These are phyloP conservation scores for Oxytropis ochrocephala DNA, from an alignment of 306 rosid genomes.

Conservation along the genomic window DNA sequence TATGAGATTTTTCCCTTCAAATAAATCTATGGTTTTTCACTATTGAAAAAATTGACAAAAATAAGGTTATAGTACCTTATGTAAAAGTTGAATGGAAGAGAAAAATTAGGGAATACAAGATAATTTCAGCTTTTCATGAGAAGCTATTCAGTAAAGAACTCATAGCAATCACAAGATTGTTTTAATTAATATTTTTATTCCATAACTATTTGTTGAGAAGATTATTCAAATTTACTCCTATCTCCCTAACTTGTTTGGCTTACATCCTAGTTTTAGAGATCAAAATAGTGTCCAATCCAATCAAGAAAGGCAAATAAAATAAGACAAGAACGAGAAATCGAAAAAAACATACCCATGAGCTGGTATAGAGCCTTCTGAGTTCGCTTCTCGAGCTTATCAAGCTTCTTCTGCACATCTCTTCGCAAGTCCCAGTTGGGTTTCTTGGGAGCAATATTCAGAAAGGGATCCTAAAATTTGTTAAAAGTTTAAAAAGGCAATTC, in stretches of 20 bases:
- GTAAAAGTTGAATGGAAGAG: no score
- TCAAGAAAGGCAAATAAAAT: not conserved
- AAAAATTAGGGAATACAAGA: no score
- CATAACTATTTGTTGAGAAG: no score
- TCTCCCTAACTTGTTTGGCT: not conserved
- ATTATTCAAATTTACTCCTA: not conserved
- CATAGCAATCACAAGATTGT: no score
- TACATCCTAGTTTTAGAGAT: not conserved
- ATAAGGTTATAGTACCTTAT: no score
- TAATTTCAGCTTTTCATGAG: no score
- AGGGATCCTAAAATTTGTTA: conserved; percentile 54
- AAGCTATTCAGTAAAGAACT: no score
- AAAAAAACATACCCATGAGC: conserved; percentile 52
- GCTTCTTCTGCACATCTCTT: conserved; percentile 95
- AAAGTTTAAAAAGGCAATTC: not conserved
- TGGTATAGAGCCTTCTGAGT: conserved; percentile 80
- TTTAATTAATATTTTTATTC: no score
- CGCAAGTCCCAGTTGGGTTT: conserved; percentile 96
- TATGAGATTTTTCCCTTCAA: no score
- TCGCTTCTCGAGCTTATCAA: conserved; percentile 85
- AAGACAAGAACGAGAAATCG: not conserved
- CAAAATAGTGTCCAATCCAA: not conserved
- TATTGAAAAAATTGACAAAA: no score
- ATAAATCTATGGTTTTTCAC: no score
- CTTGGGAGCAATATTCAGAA: conserved; percentile 92